Conservation (phyloP, 73 alveolate genomes). For the Paramecium sexaurelia region DNA sequence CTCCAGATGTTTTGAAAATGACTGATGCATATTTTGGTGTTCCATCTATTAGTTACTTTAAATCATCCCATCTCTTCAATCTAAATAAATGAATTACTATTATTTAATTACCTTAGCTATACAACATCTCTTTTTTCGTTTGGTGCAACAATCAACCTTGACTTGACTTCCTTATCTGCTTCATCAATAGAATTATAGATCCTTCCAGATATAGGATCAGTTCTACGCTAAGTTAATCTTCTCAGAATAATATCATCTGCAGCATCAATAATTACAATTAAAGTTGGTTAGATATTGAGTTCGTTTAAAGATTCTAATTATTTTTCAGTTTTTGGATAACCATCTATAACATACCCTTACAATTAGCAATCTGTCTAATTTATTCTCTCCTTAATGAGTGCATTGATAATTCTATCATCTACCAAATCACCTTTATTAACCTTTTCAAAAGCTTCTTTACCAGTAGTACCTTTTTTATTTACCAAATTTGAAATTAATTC, state of each 20-base stretch:
- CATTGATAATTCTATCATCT: constrained; percentile 83
- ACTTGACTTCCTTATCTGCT: constrained; percentile 66
- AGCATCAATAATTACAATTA: constrained; percentile 80
- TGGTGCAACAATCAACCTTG: constrained; percentile 3
- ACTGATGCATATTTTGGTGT: constrained; percentile 46
- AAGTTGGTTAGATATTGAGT: constrained; percentile 80
- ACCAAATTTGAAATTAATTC: constrained; percentile 83
- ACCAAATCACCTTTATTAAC: constrained; percentile 85
- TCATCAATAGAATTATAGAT: constrained; percentile 60
- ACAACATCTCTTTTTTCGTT: constrained; percentile 21
- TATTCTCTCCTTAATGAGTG: constrained; percentile 83
- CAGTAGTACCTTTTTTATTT: constrained; percentile 78
- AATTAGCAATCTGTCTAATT: constrained; percentile 86
- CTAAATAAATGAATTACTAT: background rate
- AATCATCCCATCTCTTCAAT: constrained; percentile 67
- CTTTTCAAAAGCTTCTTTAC: constrained; percentile 73
- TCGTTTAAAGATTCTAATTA: constrained; percentile 84
- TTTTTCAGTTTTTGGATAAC: constrained; percentile 86
- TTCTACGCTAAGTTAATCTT: constrained; percentile 66
- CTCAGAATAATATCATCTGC: constrained; percentile 71
- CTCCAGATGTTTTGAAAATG: constrained; percentile 42
- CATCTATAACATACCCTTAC: constrained; percentile 94
- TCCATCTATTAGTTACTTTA: constrained; percentile 36
- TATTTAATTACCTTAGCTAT: background rate
- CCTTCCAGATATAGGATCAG: constrained; percentile 81